Base-by-base conservation (phyloP, 148 eudicot genomes). In the Arctostaphylos glauca region DNA sequence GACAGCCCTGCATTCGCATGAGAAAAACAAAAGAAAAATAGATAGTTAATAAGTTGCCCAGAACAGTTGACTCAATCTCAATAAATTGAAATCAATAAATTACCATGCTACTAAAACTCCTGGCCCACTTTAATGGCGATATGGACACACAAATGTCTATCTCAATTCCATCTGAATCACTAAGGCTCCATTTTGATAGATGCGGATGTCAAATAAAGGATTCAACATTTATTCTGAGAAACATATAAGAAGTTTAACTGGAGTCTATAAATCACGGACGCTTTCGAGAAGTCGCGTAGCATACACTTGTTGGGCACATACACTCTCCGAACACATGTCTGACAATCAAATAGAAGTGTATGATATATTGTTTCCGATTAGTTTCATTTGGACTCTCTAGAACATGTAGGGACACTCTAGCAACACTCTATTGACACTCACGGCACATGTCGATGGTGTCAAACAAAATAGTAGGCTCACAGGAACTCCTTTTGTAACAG, bases 1-100 rank as follows among this genome's bases (percentile, higher is more conserved):
- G 91, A 91, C 53, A 84, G 56, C 74, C 76, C 91, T 91, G 90
- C 83, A 90, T 52, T 60, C 3, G 67, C 23, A 64, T 81, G 14
- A 38, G 25, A 50, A 3, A 38, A 38, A 72, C 81, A 44, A 60
- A 25, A 44, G 1, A 31, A 82, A 80, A 60, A 23, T 4, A 31
- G 38, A 31, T 47, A 52, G 84, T 84, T 55, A 83, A 78, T 81
- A 5, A 67, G 77, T 41, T 56, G 52, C 47, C 13, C 81, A 81
- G 62, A 68, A 60, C 16, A 10, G 50, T 18, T 41, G 19, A 14
- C n/a, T 55, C 9, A 80, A 48, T 64, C 62, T 75, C 44, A 83
- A 83, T 19, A 56, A 50, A 53, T 21, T 13, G 31, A 74, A 80
- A 59, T n/a, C 44, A 47, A 77, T 41, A 72, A 58, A 43, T 0